Evolutionary conservation across 1,284 basidiomycete species (phyloP).

Genomic region (Meira miltonrushii): DNA sequence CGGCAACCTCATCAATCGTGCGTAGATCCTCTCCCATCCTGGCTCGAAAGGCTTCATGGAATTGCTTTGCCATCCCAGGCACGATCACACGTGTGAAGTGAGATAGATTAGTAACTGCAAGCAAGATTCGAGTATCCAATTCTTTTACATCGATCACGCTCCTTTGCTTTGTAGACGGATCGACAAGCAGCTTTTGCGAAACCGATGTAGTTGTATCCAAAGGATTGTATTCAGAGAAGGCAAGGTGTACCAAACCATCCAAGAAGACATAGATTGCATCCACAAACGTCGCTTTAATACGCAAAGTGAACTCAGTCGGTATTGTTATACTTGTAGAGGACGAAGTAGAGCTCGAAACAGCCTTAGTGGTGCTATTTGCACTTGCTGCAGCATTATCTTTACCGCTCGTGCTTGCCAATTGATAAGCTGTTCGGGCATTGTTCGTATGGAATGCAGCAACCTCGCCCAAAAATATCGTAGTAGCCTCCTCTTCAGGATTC

Average conservation of each 20-base stretch:
- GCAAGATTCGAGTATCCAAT: slow-evolving; percentile 71
- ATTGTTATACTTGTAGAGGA: slow-evolving; percentile 4
- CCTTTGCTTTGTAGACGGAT: slow-evolving; percentile 25
- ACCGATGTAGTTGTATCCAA: slow-evolving; percentile 31
- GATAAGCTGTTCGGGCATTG: slow-evolving; percentile 72
- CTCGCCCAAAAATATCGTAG: slow-evolving; percentile 62
- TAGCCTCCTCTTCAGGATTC: slow-evolving; percentile 56
- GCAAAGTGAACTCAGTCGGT: slow-evolving; percentile 52
- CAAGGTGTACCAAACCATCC: slow-evolving; percentile 79
- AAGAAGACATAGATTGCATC: slow-evolving; percentile 82
- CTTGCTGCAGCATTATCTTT: slow-evolving; percentile 45
- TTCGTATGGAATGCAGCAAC: slow-evolving; percentile 80
- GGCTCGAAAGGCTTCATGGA: slow-evolving; percentile 71
- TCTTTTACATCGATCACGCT: slow-evolving; percentile 44
- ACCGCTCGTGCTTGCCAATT: slow-evolving; percentile 66
- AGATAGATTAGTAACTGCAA: slow-evolving; percentile 84
- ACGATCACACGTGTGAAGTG: slow-evolving; percentile 68
- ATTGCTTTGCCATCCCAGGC: slow-evolving; percentile 72
- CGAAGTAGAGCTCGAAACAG: not conserved
- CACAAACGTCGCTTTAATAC: slow-evolving; percentile 79
- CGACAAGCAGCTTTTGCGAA: slow-evolving; percentile 28
- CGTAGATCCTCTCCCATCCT: slow-evolving; percentile 71
- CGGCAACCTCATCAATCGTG: slow-evolving; percentile 71
- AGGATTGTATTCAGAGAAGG: slow-evolving; percentile 57
- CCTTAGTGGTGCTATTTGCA: not conserved